Evolutionary conservation across 208 protist genomes (phyloP), one percentile per base, ranked within the genome.

Genomic region (Acanthamoeba sp.): DNA sequence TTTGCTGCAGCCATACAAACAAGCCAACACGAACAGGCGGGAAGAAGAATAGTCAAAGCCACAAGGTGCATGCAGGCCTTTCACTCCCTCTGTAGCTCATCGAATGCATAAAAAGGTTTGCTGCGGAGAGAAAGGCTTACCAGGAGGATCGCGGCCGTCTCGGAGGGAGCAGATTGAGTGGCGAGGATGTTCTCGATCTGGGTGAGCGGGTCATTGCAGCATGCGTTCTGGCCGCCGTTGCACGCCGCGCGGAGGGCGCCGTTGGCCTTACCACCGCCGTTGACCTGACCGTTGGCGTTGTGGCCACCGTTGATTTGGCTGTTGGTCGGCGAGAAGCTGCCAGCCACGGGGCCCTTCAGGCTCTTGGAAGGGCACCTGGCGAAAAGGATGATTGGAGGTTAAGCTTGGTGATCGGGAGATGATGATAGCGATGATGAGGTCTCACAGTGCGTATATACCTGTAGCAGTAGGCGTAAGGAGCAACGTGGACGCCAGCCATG

Each of bases 151-250:
- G 91, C 88, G 24, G 94, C 88, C 24, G 96, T 95, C 18, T 96
- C 95, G 29, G 59, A 40, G n/a, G 95, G 84, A 6, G 93, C 52
- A 22, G 93, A 69, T 73, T 95, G 94, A 24, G 92, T 95, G 32
- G 96, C 24, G 16, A 97, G 69, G 22, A 97, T 78, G 42, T 96
- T 45, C 64, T 97, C 95, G 50, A 97, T 29, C 36, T 91, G 69
- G n/a, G 88, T 38, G 73, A 97, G 76, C 27, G 91, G 38, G 16
- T 84, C 45, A 12, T 91, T 42, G 78, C 95, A 96, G 69, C 78
- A 91, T 1, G n/a, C 59, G 27, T 9, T 34, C 29, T 69, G 62
- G 62, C 62, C 62, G 9, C 62, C 6, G 24, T 7, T 62, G 16
- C 20, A 22, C 9, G 45, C 4, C 20, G 55, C 55, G 55, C 55